Evolutionary conservation across 2,329 filamentous ascomycete genomes (phyloP).

Genomic region (Albophoma yamanashiensis): DNA sequence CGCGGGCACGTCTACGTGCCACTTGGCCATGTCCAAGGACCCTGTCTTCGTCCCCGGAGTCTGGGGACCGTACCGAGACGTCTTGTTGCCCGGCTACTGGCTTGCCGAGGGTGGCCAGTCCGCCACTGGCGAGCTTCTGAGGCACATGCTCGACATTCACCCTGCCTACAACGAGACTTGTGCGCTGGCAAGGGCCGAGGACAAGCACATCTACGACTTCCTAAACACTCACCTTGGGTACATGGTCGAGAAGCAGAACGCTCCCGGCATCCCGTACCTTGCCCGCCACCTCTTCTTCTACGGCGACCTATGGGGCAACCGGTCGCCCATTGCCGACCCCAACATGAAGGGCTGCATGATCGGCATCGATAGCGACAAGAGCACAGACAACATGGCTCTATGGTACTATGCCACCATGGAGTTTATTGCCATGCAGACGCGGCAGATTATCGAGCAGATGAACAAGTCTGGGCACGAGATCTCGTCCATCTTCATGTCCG

Average conservation of each 20-base stretch:
- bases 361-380: conserved; percentile 78
- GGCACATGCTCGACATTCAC: conserved; percentile 91
- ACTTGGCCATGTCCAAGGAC: conserved; percentile 88
- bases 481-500: conserved; percentile 95
- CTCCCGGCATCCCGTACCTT: conserved; percentile 73
- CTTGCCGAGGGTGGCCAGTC: conserved; percentile 96
- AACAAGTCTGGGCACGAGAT: conserved; percentile 82
- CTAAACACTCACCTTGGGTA: conserved; percentile 79
- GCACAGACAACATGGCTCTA: conserved; percentile 74
- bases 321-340: conserved; percentile 84
- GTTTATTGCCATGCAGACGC: conserved; percentile 94
- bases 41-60: conserved; percentile 92
- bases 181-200: conserved; percentile 69
- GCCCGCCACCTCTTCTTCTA: conserved; percentile 98
- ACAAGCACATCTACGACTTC: conserved; percentile 89
- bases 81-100: conserved; percentile 86
- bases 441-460: conserved; percentile 92
- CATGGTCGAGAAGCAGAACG: conserved; percentile 56
- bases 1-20: conserved; percentile 93
- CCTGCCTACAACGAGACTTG: conserved; percentile 75
- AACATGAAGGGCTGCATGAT: conserved; percentile 88
- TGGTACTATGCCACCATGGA: conserved; percentile 96
- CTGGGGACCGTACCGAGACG: conserved; percentile 95
- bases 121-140: conserved; percentile 87
- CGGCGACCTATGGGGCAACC: conserved; percentile 93